phyloP scores from a whole-genome alignment of 768 basidiomycete species.

The Wakefieldia striispora region DNA sequence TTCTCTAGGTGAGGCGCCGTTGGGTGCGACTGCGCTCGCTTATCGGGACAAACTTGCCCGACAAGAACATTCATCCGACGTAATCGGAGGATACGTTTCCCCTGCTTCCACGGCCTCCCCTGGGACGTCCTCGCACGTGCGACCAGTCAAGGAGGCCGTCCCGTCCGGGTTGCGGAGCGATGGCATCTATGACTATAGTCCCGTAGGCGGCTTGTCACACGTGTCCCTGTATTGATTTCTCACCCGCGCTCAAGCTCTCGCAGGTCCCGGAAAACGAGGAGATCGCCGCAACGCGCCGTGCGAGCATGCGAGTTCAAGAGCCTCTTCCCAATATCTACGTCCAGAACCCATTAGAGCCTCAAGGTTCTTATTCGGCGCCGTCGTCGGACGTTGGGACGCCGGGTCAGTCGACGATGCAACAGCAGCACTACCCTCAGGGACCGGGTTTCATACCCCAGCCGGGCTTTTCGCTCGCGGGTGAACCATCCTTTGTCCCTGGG shows the following conservation, averaged over 20 bases:
- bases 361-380: conserved; percentile 14
- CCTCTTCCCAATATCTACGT: conserved; percentile 24
- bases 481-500: conserved; percentile 17
- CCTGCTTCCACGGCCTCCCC: conserved; percentile 47
- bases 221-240: background rate
- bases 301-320: conserved; percentile 23
- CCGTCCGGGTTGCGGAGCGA: conserved; percentile 26
- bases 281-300: conserved; percentile 22
- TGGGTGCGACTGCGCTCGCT: conserved; percentile 19
- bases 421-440: conserved; percentile 15
- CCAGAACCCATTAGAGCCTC: conserved; percentile 15
- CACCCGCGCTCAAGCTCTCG: conserved; percentile 10
- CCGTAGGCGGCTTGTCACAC: conserved; percentile 14
- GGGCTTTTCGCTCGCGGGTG: conserved; percentile 12
- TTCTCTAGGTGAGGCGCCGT: conserved; percentile 30
- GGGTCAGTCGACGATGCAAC: conserved; percentile 18
- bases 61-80: conserved; percentile 22
- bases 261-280: conserved; percentile 26
- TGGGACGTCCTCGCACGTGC: conserved; percentile 33
- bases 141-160: conserved; percentile 20
- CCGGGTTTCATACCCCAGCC: conserved; percentile 13
- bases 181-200: conserved; percentile 24
- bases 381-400: conserved; percentile 15
- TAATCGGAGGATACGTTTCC: conserved; percentile 37
- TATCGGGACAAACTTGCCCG: conserved; percentile 26